Percentiles rank a stretch among this genome's conserved stretches.
Conservation (phyloP, 1,284 basidiomycete genomes). For the Malassezia sp. region DNA sequence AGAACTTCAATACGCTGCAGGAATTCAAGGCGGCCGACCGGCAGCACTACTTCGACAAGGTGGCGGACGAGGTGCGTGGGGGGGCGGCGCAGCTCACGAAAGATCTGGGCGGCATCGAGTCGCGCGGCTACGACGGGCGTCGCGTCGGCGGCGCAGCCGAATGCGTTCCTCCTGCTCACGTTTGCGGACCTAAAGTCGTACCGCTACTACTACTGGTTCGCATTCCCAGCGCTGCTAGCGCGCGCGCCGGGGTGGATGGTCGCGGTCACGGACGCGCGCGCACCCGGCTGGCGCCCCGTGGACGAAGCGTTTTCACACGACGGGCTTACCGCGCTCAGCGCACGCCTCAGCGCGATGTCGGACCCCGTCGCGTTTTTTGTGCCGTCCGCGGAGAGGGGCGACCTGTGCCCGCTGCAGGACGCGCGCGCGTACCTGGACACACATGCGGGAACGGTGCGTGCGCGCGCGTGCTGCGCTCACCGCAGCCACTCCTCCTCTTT, state of each 20-base stretch:
- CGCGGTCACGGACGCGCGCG: background rate
- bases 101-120: conserved; percentile 1
- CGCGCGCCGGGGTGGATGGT: conserved; percentile 18
- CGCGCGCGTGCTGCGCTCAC: no score
- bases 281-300: background rate
- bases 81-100: no score
- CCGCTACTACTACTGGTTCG: conserved; percentile 95
- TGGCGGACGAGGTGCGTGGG: conserved; percentile 9
- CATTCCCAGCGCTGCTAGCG: conserved; percentile 74
- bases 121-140: background rate
- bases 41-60: conserved; percentile 57
- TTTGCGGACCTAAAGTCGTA: conserved; percentile 97
- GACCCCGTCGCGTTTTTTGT: background rate
- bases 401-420: background rate
- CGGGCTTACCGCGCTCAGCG: background rate
- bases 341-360: background rate
- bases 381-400: background rate
- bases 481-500: conserved; percentile 50
- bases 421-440: background rate
- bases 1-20: conserved; percentile 79
- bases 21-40: conserved; percentile 87
- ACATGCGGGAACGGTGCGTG: background rate
- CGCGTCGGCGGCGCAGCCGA: conserved; percentile 39
- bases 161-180: conserved; percentile 73
- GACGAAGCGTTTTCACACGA: background rate